Evolutionary conservation across 352 stramenopile genomes (phyloP).

Genomic region (Phytophthora aleatoria): DNA sequence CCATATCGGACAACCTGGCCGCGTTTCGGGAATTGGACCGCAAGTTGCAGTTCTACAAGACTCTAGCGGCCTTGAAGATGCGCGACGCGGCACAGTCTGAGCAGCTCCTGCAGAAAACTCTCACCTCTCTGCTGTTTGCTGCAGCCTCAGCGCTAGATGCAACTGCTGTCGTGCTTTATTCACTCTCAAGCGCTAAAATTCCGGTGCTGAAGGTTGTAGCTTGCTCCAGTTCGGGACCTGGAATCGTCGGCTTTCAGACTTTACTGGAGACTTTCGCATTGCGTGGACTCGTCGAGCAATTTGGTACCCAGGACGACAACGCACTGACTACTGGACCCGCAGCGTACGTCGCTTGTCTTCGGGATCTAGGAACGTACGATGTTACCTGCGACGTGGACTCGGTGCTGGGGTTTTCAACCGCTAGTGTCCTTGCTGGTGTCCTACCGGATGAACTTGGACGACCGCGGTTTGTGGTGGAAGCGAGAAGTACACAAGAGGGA

Average conservation of each 20-base stretch:
- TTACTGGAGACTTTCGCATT: conserved; percentile 55
- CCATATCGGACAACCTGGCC: conserved; percentile 41
- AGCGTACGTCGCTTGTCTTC: conserved; percentile 52
- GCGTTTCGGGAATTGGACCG: conserved; percentile 43
- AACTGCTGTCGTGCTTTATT: conserved; percentile 62
- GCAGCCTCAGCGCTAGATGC: conserved; percentile 44
- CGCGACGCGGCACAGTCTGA: conserved; percentile 49
- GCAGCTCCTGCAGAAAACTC: conserved; percentile 47
- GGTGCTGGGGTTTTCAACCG: conserved; percentile 26
- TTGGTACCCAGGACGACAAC: conserved; percentile 16
- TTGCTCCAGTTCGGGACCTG: conserved; percentile 45
- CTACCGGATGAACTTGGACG: conserved; percentile 57
- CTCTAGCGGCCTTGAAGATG: conserved; percentile 55
- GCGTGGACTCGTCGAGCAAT: conserved; percentile 43
- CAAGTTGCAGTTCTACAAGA: conserved; percentile 65
- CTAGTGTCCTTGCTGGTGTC: conserved; percentile 33
- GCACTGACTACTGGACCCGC: conserved; percentile 19
- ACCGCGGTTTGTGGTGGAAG: conserved; percentile 67
- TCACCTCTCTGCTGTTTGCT: conserved; percentile 49
- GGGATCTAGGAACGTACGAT: conserved; percentile 47
- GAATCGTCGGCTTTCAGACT: conserved; percentile 53
- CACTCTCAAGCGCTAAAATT: conserved; percentile 39
- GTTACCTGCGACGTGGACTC: conserved; percentile 51
- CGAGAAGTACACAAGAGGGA: conserved; percentile 45
- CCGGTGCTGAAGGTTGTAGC: conserved; percentile 51